Evolutionary conservation across 2,329 filamentous ascomycete species (phyloP), one percentile per base, ranked within the genome.

Genomic region (Falciphora oryzae): DNA sequence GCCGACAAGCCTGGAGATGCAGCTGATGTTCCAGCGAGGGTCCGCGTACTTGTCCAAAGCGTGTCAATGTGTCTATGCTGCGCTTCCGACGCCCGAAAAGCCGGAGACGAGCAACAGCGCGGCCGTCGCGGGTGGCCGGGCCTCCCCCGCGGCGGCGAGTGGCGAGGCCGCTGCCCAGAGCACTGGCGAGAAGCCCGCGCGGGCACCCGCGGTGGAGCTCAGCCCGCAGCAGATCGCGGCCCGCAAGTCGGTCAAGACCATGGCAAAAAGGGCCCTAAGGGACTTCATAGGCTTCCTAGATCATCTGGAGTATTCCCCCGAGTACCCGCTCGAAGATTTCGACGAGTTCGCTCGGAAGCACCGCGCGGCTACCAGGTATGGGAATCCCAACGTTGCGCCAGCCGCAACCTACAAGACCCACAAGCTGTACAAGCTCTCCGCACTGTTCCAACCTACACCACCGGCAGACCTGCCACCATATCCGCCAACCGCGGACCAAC

Each of bases 301-400:
- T 1, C 81, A 87, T 66, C 88, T 95, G 67, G 89, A 95, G 70
- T 95, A 95, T 75, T 90, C 91, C 0, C 90, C 91, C 0, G 85
- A 90, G 61, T 75, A 91, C 57, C 84, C 89, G 10, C 75, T 84
- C 59, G 82, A 86, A 59, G 76, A 86, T 31, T 83, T 82, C 25
- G 83, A 86, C 66, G 82, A 85, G 28, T 85, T 84, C 68, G 78
- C 78, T 32, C 77, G 83, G 58, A 85, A 84, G 65, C 31, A 58
- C 31, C 29, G 56, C 56, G 25, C 29, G 5, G 56, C 29, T 27
- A 38, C 28, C 56, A 32, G 56, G 60, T 28, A 38, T 56, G 32
- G 28, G 5, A 25, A 57, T 18, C 44, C 53, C 44, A 57, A 57
- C 53, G 61, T 50, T 2, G 44, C 44, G 38, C 22, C 61, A 8